Conservation (phyloP, 495 filamentous ascomycete species). For the Penicillium goetzii region DNA sequence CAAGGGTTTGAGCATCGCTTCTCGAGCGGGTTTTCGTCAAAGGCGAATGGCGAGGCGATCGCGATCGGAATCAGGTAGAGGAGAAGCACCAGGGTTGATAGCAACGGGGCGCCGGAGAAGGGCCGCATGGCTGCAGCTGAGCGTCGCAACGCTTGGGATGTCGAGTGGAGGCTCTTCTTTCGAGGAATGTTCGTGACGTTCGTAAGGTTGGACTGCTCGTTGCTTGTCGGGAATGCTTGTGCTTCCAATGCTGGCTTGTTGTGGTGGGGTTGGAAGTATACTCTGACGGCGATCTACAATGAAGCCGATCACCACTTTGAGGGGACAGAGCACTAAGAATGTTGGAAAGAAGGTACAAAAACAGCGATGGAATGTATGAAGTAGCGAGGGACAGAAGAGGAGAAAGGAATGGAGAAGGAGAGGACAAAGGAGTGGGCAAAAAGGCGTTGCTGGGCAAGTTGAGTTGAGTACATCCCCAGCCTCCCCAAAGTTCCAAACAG, state of each 20-base stretch:
- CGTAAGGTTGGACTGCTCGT: constrained; percentile 7
- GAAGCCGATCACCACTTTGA: constrained; percentile 16
- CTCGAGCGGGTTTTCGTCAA: constrained; percentile 35
- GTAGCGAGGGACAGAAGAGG: constrained; percentile 22
- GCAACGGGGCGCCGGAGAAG: constrained; percentile 30
- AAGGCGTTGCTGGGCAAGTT: constrained; percentile 19
- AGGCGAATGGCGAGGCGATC: constrained; percentile 43
- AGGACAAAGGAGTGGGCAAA: not conserved
- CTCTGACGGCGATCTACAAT: constrained; percentile 11
- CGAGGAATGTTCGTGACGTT: constrained; percentile 24
- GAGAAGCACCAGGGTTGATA: constrained; percentile 35
- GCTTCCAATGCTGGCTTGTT: constrained; percentile 1
- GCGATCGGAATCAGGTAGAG: constrained; percentile 30
- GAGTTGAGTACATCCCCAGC: constrained; percentile 34
- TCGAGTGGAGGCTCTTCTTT: constrained; percentile 6
- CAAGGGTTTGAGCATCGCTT: constrained; percentile 67
- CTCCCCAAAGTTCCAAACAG: too few relatives aligned
- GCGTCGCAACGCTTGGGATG: constrained; percentile 11
- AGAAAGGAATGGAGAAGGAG: constrained; percentile 19
- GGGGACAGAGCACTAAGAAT: constrained; percentile 11
- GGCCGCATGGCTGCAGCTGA: constrained; percentile 36
- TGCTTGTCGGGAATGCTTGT: constrained; percentile 11
- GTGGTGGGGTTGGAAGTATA: constrained; percentile 16
- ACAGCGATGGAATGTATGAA: constrained; percentile 14
- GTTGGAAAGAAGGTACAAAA: constrained; percentile 12